phyloP scores from a whole-genome alignment of 2,329 filamentous ascomycete genomes.

The Lecanosticta acicola region DNA sequence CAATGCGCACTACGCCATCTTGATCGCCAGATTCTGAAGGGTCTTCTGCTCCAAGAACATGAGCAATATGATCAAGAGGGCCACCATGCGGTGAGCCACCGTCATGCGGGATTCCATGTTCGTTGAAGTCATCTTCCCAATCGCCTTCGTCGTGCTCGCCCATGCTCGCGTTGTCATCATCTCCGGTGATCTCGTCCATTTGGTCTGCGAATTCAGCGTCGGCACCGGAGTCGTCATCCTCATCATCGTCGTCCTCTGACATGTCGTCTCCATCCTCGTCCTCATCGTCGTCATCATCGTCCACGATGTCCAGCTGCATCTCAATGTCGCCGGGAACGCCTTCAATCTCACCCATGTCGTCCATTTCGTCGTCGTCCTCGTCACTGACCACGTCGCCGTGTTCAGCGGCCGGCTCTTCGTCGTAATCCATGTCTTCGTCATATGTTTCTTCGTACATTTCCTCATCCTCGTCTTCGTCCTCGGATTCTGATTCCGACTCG shows the following conservation, averaged over 20 bases:
- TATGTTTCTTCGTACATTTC: constrained; percentile 93
- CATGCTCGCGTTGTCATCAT: constrained; percentile 44
- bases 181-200: constrained; percentile 44
- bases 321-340: constrained; percentile 56
- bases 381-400: constrained; percentile 86
- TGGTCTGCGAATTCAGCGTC: constrained; percentile 59
- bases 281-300: constrained; percentile 57
- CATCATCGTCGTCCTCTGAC: constrained; percentile 52
- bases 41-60: constrained; percentile 34
- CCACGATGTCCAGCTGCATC: constrained; percentile 79
- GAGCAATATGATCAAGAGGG: constrained; percentile 36
- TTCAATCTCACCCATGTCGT: constrained; percentile 69
- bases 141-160: constrained; percentile 45
- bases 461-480: constrained; percentile 61
- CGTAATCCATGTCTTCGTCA: constrained; percentile 86
- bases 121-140: constrained; percentile 40
- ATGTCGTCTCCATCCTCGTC: constrained; percentile 59
- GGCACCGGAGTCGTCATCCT: constrained; percentile 49
- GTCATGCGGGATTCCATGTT: constrained; percentile 40
- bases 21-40: constrained; percentile 34
- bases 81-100: constrained; percentile 38
- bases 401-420: constrained; percentile 74
- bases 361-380: constrained; percentile 74
- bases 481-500: constrained; percentile 38
- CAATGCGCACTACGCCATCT: constrained; percentile 30